Evolutionary conservation across 495 filamentous ascomycete species (phyloP).

Genomic region (Neurospora tetraspora): DNA sequence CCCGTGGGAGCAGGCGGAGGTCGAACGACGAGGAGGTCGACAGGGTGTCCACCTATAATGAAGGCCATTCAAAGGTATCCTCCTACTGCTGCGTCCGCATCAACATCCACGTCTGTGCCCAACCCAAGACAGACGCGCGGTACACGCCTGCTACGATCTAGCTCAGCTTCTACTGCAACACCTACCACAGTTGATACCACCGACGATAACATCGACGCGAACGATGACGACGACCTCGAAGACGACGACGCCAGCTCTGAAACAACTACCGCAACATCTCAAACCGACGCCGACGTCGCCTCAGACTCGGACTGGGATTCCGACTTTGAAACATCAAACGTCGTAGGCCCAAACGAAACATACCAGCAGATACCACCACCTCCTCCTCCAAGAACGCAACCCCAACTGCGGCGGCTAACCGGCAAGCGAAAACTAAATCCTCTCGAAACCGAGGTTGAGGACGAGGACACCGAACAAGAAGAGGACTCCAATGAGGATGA

Average conservation of each 20-base stretch:
- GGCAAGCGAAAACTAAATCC: background rate
- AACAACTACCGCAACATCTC: background rate
- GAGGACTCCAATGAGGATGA: background rate
- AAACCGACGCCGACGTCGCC: background rate
- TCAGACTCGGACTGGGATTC: background rate
- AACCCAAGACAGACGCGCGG: background rate
- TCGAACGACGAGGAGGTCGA: background rate
- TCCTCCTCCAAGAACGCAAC: background rate
- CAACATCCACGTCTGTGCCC: background rate
- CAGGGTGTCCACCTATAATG: background rate
- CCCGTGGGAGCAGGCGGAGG: background rate
- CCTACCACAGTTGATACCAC: background rate
- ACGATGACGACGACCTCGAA: background rate
- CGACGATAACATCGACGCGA: background rate
- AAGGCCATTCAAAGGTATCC: background rate
- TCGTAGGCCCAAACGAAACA: background rate
- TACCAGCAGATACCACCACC: background rate
- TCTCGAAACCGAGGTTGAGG: slow-evolving; percentile 7
- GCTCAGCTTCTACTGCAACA: background rate
- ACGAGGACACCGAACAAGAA: slow-evolving; percentile 1
- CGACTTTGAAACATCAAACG: background rate
- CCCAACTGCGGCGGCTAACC: background rate
- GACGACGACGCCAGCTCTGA: background rate
- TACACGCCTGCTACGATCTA: background rate
- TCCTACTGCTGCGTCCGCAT: background rate